A percentile compares a stretch with the other conserved stretches of the same genome.
phyloP scores from a whole-genome alignment of 306 rosid genomes.

The Cucurbita pepo region DNA sequence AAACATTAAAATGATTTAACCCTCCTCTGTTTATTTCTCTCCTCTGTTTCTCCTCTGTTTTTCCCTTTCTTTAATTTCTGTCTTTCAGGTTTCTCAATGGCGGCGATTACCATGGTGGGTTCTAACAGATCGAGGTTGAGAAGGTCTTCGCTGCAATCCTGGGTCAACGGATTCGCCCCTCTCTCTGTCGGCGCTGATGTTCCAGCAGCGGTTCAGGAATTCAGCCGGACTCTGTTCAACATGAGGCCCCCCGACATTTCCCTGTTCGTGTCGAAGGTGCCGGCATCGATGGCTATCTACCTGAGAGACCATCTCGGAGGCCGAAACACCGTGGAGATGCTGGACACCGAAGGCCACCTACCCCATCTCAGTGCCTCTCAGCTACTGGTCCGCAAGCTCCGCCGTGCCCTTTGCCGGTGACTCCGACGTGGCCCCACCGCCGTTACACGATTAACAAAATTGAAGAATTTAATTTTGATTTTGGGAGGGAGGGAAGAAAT shows the following conservation, averaged over 20 bases:
- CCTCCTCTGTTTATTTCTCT: not conserved
- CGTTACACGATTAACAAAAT: not conserved
- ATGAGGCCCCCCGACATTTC: constrained; percentile 93
- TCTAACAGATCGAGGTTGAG: constrained; percentile 53
- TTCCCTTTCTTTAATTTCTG: not conserved
- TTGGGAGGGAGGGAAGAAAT: not conserved
- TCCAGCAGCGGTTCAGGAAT: constrained; percentile 63
- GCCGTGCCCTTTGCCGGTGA: constrained; percentile 41
- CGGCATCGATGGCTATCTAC: constrained; percentile 57
- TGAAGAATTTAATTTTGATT: too few relatives aligned
- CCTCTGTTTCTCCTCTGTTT: not conserved
- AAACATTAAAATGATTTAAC: too few relatives aligned
- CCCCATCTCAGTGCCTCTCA: constrained; percentile 80
- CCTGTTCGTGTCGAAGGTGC: constrained; percentile 48
- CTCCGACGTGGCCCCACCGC: not conserved
- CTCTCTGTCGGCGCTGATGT: constrained; percentile 77
- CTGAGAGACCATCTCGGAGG: constrained; percentile 72
- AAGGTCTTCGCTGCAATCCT: constrained; percentile 46
- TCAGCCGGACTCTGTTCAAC: constrained; percentile 73
- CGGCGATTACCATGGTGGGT: constrained; percentile 78
- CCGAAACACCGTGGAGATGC: constrained; percentile 50
- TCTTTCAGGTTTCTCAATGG: constrained; percentile 57
- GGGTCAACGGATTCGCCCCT: constrained; percentile 84
- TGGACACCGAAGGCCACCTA: constrained; percentile 81
- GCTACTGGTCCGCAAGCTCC: constrained; percentile 40